These are phyloP conservation scores for Heritiera littoralis DNA, from an alignment of 345 rosid species.

Conservation along the genomic window DNA sequence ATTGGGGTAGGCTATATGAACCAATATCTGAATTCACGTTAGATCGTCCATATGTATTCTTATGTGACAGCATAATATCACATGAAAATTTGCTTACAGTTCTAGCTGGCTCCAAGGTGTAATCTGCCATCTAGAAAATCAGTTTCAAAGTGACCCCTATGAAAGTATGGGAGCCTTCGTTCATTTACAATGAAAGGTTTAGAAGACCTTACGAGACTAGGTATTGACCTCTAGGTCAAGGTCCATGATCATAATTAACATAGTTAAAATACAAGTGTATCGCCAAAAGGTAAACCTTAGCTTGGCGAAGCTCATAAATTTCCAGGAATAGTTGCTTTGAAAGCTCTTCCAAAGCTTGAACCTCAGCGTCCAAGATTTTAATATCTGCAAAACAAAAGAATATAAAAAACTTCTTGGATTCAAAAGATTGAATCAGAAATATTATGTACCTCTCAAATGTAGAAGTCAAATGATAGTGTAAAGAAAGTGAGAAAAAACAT, in stretches of 20 bases:
- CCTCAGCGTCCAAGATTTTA: constrained; percentile 88
- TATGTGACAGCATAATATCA: background rate
- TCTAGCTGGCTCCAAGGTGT: background rate
- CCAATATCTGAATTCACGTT: no score
- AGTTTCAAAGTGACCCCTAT: background rate
- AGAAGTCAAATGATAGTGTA: constrained; percentile 6
- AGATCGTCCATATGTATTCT: no score
- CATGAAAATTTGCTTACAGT: background rate
- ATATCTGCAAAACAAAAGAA: constrained; percentile 50
- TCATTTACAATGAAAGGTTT: background rate
- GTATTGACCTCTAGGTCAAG: background rate
- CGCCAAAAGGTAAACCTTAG: constrained; percentile 59
- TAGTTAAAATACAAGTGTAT: constrained; percentile 6
- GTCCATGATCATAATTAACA: background rate
- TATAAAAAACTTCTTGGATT: background rate
- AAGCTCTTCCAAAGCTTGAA: constrained; percentile 87
- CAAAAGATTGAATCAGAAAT: background rate
- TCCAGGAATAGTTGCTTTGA: constrained; percentile 98
- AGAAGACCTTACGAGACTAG: background rate
- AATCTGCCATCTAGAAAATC: background rate
- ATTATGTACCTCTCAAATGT: background rate
- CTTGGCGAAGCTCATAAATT: constrained; percentile 96
- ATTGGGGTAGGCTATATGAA: no score
- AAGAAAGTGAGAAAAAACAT: background rate
- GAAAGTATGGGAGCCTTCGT: background rate